These are phyloP conservation scores for Candida ortonii DNA, from an alignment of 805 yeast genomes.

Conservation along the genomic window DNA sequence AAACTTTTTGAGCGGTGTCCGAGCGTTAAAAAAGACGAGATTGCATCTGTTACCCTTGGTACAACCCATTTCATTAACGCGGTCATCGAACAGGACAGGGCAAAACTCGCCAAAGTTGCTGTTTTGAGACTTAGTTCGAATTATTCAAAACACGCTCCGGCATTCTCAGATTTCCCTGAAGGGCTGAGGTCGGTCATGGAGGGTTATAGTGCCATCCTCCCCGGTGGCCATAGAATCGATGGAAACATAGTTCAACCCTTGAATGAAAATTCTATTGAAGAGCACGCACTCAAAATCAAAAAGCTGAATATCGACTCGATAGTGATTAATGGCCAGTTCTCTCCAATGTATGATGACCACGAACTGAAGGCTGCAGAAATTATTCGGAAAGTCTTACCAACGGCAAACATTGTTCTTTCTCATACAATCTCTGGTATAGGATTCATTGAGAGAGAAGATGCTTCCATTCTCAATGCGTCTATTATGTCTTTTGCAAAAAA, in stretches of 20 bases:
- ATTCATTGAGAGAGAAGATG: conserved; percentile 43
- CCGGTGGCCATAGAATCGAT: conserved; percentile 42
- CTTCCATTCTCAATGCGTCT: conserved; percentile 44
- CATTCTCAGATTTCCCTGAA: conserved; percentile 43
- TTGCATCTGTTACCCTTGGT: conserved; percentile 45
- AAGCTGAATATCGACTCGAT: conserved; percentile 33
- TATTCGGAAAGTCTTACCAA: conserved; percentile 32
- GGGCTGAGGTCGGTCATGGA: conserved; percentile 33
- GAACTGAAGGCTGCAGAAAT: conserved; percentile 35
- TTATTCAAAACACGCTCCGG: conserved; percentile 36
- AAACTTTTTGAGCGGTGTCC: conserved; percentile 29
- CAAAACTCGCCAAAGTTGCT: conserved; percentile 41
- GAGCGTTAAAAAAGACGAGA: conserved; percentile 20
- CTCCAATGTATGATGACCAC: conserved; percentile 37
- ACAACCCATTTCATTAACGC: conserved; percentile 52
- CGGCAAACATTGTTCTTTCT: conserved; percentile 35
- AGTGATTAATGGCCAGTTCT: conserved; percentile 40
- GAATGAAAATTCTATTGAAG: conserved; percentile 24
- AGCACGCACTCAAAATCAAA: conserved; percentile 27
- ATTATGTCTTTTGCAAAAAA: conserved; percentile 41
- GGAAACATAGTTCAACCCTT: conserved; percentile 35
- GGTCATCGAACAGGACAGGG: conserved; percentile 42
- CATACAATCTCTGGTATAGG: conserved; percentile 42
- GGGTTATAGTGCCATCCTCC: conserved; percentile 34
- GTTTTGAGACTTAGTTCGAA: conserved; percentile 43